Evolutionary conservation across 331 rosid species (phyloP), one percentile per base, ranked within the genome.

Genomic region (Cydonia oblonga): DNA sequence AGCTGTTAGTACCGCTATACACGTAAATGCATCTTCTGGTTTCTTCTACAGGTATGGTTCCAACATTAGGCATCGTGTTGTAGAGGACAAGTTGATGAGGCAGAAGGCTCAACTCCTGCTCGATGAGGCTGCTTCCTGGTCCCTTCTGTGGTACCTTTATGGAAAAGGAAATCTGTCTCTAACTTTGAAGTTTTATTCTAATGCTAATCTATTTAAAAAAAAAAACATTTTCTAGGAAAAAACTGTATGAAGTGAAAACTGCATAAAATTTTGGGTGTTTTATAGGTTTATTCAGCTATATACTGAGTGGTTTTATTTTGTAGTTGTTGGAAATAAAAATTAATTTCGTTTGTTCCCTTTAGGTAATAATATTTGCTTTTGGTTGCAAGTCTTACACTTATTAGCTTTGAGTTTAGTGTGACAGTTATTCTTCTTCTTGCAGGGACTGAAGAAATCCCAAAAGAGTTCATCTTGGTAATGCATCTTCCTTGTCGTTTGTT

Each of bases 51-150:
- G 98, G 85, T 84, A 86, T 77, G 96, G 84, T 53, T 86, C 93
- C 80, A 79, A 82, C 75, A 52, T 71, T 33, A 80, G 84, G 81
- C 98, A 87, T 73, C 95, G 96, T 64, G 88, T 88, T 74, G 85
- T 88, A 46, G 97, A 91, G 86, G 98, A 93, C 70, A 91, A 91
- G 80, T 81, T 93, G 82, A 89, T 91, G 90, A 91, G 96, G 88
- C 97, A 91, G 88, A 89, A 89, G 88, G 92, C 97, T 81, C 97
- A 87, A 68, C 84, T 86, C 80, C 75, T 93, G 80, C 91, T 93
- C 73, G 96, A 93, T 38, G 98, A 93, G 86, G 98, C 96, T 25
- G 97, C 98, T 60, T 86, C 98, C 4, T 93, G 98, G 98, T 93
- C 96, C 70, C 96, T 93, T 73, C 67, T 91, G 84, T 93, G 98